Evolutionary conservation across 2,329 filamentous ascomycete genomes (phyloP), one percentile per base, ranked within the genome.

Genomic region (Penicillium brasilianum): DNA sequence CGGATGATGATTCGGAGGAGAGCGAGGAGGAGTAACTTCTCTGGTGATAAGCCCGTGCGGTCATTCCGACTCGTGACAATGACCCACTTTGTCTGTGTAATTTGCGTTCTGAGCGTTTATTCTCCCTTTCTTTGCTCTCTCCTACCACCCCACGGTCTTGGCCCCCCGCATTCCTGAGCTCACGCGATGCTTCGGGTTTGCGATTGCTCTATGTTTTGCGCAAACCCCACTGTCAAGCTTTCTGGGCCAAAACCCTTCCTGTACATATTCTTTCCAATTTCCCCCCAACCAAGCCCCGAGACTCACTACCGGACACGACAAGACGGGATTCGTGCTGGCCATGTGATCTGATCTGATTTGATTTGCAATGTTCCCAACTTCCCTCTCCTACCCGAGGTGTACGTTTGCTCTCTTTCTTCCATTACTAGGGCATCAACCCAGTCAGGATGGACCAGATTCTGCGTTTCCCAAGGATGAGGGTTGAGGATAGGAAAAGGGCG

Each of bases 11-110:
- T 18, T 68, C 67, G 32, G 80, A 81, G 59, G 81, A 82, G 70
- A 82, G 80, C 61, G 81, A 82, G 64, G 80, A 82, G 65, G 81
- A 83, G 72, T 82, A 76, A 71, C 67, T 65, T 30, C 43, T 43
- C 52, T 25, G 34, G 30, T 18, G 28, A 37, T 10, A 20, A 32
- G 4, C 9, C 18, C 36, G 44, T 50, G 25, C 55, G 34, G 49
- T 48, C 48, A 50, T 43, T 48, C 25, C 7, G 14, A 7, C 25
- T 13, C 11, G 30, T 39, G 34, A 32, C 14, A 50, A 60, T 58
- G 25, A 61, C 50, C 41, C 30, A 20, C 44, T 58, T 64, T 59
- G 60, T 57, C 60, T 22, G 59, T 46, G 60, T 64, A 59, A 63
- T 61, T 67, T 67, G 67, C 68, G 67, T 67, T 69, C 62, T 14